Conservation (phyloP, 495 filamentous ascomycete genomes). For the Aspergillus haitiensis region DNA sequence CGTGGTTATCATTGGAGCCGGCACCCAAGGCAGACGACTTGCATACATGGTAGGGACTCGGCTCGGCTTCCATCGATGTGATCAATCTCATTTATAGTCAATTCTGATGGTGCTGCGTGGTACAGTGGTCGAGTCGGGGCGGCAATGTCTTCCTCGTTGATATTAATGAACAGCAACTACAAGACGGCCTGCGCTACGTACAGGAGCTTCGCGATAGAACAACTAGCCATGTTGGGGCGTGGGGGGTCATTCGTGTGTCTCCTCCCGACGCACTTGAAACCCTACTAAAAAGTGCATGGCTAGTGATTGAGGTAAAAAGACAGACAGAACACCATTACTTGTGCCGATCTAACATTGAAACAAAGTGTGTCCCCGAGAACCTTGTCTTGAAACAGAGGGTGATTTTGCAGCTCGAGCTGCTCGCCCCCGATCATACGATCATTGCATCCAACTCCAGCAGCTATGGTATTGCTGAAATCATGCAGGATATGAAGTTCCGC, state of each 20-base stretch:
- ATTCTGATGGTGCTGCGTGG: not conserved
- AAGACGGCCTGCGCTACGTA: slow-evolving; percentile 3
- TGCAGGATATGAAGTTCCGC: slow-evolving; percentile 31
- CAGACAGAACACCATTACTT: not conserved
- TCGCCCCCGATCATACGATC: slow-evolving; percentile 28
- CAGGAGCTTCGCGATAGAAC: slow-evolving; percentile 13
- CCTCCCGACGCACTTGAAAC: slow-evolving; percentile 18
- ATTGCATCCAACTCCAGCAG: slow-evolving; percentile 46
- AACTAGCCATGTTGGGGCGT: slow-evolving; percentile 12
- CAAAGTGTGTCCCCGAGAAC: slow-evolving; percentile 39
- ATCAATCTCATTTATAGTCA: not conserved
- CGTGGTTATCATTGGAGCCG: slow-evolving; percentile 34
- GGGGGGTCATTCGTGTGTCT: slow-evolving; percentile 24
- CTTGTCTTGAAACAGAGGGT: slow-evolving; percentile 31
- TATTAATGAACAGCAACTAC: slow-evolving; percentile 1
- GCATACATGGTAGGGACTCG: slow-evolving; percentile 38
- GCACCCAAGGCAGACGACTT: slow-evolving; percentile 39
- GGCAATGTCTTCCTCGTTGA: slow-evolving; percentile 23
- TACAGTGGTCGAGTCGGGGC: slow-evolving; percentile 40
- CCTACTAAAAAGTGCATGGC: slow-evolving; percentile 32
- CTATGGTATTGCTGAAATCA: slow-evolving; percentile 37
- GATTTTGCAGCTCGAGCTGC: slow-evolving; percentile 32
- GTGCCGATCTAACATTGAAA: not conserved
- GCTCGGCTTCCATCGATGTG: not conserved
- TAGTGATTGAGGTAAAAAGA: slow-evolving; percentile 38